phyloP scores from a whole-genome alignment of 441 rosid genomes.

The Jatropha multifida region DNA sequence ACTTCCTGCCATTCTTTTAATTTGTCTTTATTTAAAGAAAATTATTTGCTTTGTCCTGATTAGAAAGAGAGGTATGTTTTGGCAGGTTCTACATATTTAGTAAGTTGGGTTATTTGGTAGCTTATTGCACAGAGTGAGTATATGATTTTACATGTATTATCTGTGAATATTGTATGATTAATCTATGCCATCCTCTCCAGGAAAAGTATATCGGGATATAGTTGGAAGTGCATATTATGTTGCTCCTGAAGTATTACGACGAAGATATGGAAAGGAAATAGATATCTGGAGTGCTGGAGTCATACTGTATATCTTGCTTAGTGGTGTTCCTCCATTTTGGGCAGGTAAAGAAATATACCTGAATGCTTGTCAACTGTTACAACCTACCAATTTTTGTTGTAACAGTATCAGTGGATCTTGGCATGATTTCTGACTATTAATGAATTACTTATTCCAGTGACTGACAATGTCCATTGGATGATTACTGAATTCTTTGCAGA shows the following conservation, averaged over 20 bases:
- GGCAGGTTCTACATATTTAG: background rate
- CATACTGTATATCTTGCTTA: conserved; percentile 76
- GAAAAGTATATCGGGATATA: conserved; percentile 64
- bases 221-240: conserved; percentile 93
- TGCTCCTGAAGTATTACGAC: conserved; percentile 81
- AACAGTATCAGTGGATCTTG: background rate
- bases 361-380: background rate
- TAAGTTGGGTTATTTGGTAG: background rate
- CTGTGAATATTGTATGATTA: background rate
- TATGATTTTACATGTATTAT: background rate
- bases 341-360: conserved; percentile 47
- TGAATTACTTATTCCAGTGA: background rate
- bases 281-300: conserved; percentile 95
- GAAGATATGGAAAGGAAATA: conserved; percentile 81
- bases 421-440: background rate
- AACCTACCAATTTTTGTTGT: background rate
- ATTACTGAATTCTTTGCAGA: conserved; percentile 42
- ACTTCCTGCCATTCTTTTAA: background rate
- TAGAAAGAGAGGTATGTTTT: background rate
- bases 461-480: background rate
- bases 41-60: background rate
- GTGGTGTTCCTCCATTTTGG: conserved; percentile 95
- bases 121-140: background rate
- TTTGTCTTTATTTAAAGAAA: background rate
- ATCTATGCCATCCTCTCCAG: conserved; percentile 32